Evolutionary conservation across 2,329 filamentous ascomycete genomes (phyloP), one percentile per base, ranked within the genome.

Genomic region (Zymoseptoria brevis): DNA sequence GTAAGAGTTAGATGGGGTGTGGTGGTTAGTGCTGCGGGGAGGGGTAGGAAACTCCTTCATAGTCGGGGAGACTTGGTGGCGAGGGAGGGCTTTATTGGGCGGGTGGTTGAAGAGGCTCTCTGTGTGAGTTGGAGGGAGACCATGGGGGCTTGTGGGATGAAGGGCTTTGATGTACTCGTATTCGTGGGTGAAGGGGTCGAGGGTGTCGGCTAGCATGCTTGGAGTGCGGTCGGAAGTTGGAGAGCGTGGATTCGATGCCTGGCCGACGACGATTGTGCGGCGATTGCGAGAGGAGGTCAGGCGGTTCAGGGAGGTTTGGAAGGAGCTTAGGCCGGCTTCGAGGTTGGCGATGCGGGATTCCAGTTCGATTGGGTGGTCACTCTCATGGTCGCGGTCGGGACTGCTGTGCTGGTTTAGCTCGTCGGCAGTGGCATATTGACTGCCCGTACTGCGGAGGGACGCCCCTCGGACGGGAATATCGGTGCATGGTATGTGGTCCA

Each of bases 331-430:
- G 8, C 69, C 69, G 13, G 67, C 63, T 60, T 74, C 72, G 8
- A 74, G 67, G 58, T 67, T 68, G 4, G 69, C 67, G 4, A 74
- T 70, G 3, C 72, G 69, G 30, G 69, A 66, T 56, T 74, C 72
- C 19, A 74, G 64, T 53, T 74, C 72, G 35, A 7, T n/a, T 16
- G 35, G 35, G 13, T 13, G 35, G 21, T 30, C 52, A 19, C 13
- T 16, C 5, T 52, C 21, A 13, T 13, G 35, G 21, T 30, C 52
- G 24, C 13, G 50, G 13, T 52, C 21, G 13, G 50, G 50, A 19
- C 50, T 52, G 19, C 50, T 52, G n/a, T 22, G 50, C 19, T 26
- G 50, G 21, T 26, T 45, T 7, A 45, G 35, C 16, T 45, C 35
- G 16, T 45, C 35, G 35, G 35, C 35, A 13, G 35, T 45, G 35